Percentiles rank a stretch among this genome's conserved stretches.
phyloP scores from a whole-genome alignment of 495 filamentous ascomycete species.

The Aspergillus avenaceus region DNA sequence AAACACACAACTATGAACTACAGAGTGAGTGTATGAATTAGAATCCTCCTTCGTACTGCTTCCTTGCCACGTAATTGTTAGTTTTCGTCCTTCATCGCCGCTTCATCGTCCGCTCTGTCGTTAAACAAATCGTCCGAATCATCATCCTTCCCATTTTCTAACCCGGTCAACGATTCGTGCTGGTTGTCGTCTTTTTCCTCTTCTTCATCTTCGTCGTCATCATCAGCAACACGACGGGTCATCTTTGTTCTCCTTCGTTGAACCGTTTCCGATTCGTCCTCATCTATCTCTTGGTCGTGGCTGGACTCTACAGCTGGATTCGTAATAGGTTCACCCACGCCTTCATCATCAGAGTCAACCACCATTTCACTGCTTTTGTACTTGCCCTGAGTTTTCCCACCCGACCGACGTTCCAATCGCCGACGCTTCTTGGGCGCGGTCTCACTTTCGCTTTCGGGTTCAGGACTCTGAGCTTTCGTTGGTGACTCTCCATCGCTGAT shows the following conservation, averaged over 20 bases:
- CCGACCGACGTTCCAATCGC: conserved; percentile 49
- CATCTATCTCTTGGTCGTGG: conserved; percentile 26
- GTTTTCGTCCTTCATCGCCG: conserved; percentile 20
- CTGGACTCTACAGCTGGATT: conserved; percentile 30
- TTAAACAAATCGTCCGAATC: conserved; percentile 21
- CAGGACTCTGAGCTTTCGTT: conserved; percentile 5
- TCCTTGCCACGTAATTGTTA: neutral
- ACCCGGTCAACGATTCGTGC: conserved; percentile 2
- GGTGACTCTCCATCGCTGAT: conserved; percentile 20
- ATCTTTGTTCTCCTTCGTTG: conserved; percentile 35
- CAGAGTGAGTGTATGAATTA: neutral
- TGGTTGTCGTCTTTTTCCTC: conserved; percentile 14
- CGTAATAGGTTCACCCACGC: conserved; percentile 18
- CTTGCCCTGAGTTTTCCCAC: conserved; percentile 58
- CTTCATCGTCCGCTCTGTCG: conserved; percentile 15
- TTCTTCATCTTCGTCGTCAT: conserved; percentile 42
- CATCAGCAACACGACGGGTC: conserved; percentile 38
- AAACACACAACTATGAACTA: neutral
- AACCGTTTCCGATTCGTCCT: conserved; percentile 22
- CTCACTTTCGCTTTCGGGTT: conserved; percentile 28
- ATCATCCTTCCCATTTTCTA: conserved; percentile 5
- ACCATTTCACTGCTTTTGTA: conserved; percentile 81
- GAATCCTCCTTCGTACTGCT: neutral
- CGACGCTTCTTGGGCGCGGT: conserved; percentile 47
- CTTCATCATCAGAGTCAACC: conserved; percentile 66